Percentiles rank a stretch among this genome's conserved stretches.
phyloP scores from a whole-genome alignment of 306 rosid genomes.

The Parietaria judaica region DNA sequence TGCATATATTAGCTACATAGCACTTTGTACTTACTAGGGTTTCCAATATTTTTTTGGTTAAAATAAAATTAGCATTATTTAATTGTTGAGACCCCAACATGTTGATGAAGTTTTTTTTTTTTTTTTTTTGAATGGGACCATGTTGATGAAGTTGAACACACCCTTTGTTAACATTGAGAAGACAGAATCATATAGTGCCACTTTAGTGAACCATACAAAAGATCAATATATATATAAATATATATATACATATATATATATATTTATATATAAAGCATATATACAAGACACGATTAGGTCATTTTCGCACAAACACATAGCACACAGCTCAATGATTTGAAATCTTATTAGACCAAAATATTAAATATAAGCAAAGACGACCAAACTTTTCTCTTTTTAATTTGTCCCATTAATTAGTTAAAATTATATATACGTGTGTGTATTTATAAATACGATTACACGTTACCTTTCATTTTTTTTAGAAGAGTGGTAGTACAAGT shows the following conservation, averaged over 20 bases:
- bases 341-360: conserved; percentile 7
- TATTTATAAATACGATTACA: too few relatives aligned
- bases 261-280: neutral
- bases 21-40: neutral
- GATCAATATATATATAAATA: neutral
- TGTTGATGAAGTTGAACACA: conserved; percentile 11
- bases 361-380: conserved; percentile 7
- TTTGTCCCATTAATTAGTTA: too few relatives aligned
- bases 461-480: too few relatives aligned
- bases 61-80: neutral
- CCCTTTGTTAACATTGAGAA: conserved; percentile 10
- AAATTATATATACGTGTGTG: too few relatives aligned
- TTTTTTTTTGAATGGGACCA: too few relatives aligned
- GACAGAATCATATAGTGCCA: conserved; percentile 20
- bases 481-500: too few relatives aligned
- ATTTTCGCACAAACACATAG: conserved; percentile 21
- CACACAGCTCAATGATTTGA: conserved; percentile 33
- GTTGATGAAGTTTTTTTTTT: conserved; percentile 14
- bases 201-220: conserved; percentile 22
- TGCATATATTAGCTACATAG: neutral
- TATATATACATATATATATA: neutral
- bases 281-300: conserved; percentile 14
- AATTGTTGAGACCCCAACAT: neutral
- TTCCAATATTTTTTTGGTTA: neutral
- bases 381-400: conserved; percentile 17